Evolutionary conservation across 2,329 filamentous ascomycete species (phyloP).

Genomic region (Colletotrichum tofieldiae): DNA sequence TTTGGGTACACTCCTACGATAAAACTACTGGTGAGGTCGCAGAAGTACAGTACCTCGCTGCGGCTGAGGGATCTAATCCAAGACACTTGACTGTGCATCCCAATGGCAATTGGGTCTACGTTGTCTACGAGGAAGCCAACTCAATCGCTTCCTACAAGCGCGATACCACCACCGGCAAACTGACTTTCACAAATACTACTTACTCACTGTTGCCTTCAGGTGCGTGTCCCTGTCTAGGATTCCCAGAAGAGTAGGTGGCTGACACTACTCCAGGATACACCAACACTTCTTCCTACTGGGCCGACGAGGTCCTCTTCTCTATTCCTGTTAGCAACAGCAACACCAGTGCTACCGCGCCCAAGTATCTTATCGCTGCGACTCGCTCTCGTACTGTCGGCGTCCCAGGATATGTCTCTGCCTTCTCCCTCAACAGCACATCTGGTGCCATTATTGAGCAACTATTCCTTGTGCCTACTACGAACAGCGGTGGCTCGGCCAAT

Average conservation of each 20-base stretch:
- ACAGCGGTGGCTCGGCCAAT: constrained; percentile 55
- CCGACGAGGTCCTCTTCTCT: constrained; percentile 32
- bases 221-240: background rate
- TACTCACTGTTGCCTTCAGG: constrained; percentile 42
- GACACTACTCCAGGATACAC: constrained; percentile 16
- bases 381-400: constrained; percentile 40
- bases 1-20: constrained; percentile 50
- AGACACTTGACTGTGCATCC: constrained; percentile 50
- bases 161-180: constrained; percentile 35
- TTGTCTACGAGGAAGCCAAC: constrained; percentile 49
- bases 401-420: constrained; percentile 54
- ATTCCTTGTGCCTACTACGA: constrained; percentile 51
- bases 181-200: constrained; percentile 29
- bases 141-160: constrained; percentile 47
- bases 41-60: constrained; percentile 44
- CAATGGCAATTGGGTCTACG: constrained; percentile 48
- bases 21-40: constrained; percentile 41
- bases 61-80: constrained; percentile 46
- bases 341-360: constrained; percentile 10
- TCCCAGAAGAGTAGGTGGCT: background rate
- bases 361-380: constrained; percentile 32
- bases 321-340: constrained; percentile 17
- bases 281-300: constrained; percentile 34
- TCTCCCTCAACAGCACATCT: constrained; percentile 46
- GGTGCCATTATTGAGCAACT: constrained; percentile 51